Percentiles rank a stretch among this genome's conserved stretches.
Evolutionary conservation across 306 rosid genomes (phyloP).

Genomic region (Cucurbita maxima): DNA sequence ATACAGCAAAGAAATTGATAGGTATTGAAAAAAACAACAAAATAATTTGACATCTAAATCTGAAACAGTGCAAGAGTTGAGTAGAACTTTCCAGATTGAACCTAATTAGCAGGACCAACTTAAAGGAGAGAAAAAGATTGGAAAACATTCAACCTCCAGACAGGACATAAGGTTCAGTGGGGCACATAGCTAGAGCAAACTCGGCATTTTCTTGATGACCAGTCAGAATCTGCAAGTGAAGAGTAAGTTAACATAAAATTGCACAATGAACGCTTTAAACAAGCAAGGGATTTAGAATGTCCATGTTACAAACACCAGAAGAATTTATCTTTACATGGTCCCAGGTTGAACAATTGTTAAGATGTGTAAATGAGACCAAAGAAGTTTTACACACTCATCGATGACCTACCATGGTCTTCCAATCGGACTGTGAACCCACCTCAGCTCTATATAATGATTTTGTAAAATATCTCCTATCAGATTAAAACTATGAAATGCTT

Average conservation of each 20-base stretch:
- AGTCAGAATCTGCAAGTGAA: slow-evolving; percentile 58
- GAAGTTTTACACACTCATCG: not conserved
- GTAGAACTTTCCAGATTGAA: not conserved
- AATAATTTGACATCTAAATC: not conserved
- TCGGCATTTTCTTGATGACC: slow-evolving; percentile 99
- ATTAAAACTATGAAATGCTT: not conserved
- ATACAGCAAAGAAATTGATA: not conserved
- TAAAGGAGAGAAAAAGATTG: not conserved
- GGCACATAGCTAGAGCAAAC: slow-evolving; percentile 99
- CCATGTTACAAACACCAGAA: not conserved
- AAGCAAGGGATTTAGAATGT: not conserved
- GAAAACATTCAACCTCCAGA: slow-evolving; percentile 63
- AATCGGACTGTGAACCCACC: not conserved
- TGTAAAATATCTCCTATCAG: not conserved
- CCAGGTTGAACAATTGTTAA: not conserved
- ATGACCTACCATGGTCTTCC: not conserved
- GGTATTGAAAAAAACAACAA: not conserved
- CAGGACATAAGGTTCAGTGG: slow-evolving; percentile 88
- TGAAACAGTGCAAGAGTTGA: not conserved
- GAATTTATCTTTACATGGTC: not conserved
- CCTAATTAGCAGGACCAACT: not conserved
- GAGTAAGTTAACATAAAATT: not conserved
- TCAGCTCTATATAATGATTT: not conserved
- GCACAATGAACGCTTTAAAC: not conserved
- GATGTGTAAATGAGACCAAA: not conserved